phyloP scores from a whole-genome alignment of 164 flowering plant species.

The Tetrastigma voinierianum region DNA sequence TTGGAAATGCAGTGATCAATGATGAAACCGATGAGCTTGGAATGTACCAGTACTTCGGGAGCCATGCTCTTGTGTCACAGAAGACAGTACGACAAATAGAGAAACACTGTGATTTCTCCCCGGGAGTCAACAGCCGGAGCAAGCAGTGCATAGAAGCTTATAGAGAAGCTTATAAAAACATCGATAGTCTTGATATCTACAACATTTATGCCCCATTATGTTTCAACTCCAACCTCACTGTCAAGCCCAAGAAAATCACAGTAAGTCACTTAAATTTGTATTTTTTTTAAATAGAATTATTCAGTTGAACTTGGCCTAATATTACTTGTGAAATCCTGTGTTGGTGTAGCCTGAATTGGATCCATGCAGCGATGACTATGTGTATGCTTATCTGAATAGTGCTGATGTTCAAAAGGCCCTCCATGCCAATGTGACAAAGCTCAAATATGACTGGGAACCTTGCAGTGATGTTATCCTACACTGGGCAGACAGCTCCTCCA shows the following conservation, averaged over 20 bases:
- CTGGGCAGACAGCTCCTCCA: conserved; percentile 51
- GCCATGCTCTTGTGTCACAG: conserved; percentile 61
- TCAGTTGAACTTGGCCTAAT: neutral
- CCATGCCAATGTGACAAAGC: conserved; percentile 48
- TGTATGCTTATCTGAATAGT: conserved; percentile 47
- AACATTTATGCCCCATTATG: conserved; percentile 72
- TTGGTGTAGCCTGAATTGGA: conserved; percentile 38
- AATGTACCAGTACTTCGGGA: conserved; percentile 54
- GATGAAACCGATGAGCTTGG: conserved; percentile 23
- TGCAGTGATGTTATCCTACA: conserved; percentile 35
- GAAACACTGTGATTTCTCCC: conserved; percentile 45
- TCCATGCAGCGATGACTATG: conserved; percentile 60
- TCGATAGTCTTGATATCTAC: conserved; percentile 38
- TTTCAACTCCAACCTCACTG: conserved; percentile 27
- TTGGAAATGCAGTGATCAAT: conserved; percentile 6
- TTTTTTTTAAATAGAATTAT: too few species aligned
- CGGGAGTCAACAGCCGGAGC: conserved; percentile 9
- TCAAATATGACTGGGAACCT: conserved; percentile 22
- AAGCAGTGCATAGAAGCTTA: conserved; percentile 18
- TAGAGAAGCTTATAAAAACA: neutral
- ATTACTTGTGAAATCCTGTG: neutral
- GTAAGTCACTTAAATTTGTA: conserved; percentile 25
- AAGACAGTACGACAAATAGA: conserved; percentile 15
- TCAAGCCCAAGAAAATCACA: conserved; percentile 32
- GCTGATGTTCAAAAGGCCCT: conserved; percentile 66